These are phyloP conservation scores for Cadophora gregata DNA, from an alignment of 2,329 filamentous ascomycete genomes.

Conservation along the genomic window DNA sequence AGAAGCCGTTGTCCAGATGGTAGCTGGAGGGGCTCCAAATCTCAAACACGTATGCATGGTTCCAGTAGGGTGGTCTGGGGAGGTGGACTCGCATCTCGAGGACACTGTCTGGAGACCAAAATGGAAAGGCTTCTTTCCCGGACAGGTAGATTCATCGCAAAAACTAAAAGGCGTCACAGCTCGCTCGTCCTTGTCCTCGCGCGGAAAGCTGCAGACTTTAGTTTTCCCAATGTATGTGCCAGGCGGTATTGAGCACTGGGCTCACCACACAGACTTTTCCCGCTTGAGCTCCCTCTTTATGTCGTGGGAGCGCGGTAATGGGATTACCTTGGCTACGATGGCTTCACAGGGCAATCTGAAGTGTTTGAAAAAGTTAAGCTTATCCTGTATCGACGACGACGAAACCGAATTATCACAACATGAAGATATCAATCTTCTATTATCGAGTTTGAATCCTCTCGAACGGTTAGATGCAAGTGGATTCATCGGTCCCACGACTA, in stretches of 20 bases:
- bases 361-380: neutral
- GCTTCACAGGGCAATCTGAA: neutral
- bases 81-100: neutral
- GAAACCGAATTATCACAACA: neutral
- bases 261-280: neutral
- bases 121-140: neutral
- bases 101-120: neutral
- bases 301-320: neutral
- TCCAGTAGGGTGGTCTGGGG: neutral
- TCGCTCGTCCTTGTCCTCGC: neutral
- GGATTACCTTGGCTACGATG: neutral
- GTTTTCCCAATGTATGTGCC: neutral
- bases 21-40: constrained; percentile 1
- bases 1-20: neutral
- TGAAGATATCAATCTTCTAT: neutral
- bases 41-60: neutral
- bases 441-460: neutral
- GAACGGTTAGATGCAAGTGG: neutral
- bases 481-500: neutral
- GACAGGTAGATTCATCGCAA: neutral
- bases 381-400: neutral
- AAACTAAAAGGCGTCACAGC: neutral
- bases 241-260: neutral
- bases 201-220: neutral
- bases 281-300: neutral